A percentile compares a stretch with the other conserved stretches of the same genome.
These are phyloP conservation scores for Linum lewisii DNA, from an alignment of 345 rosid genomes.

Conservation along the genomic window DNA sequence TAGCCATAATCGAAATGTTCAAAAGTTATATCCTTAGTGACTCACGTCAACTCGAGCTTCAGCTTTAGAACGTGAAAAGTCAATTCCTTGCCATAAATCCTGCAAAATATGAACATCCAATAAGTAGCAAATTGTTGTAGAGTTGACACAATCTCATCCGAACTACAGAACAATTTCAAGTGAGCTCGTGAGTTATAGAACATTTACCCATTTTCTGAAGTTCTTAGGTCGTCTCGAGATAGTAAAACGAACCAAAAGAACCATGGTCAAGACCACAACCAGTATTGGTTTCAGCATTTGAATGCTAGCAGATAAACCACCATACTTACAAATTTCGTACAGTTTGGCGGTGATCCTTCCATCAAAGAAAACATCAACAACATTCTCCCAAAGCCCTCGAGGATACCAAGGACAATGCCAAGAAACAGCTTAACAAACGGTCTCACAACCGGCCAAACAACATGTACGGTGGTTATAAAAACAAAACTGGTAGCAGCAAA, in stretches of 20 bases:
- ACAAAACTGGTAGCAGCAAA: slow-evolving; percentile 79
- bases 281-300: slow-evolving; percentile 69
- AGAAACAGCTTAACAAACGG: slow-evolving; percentile 61
- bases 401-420: slow-evolving; percentile 39
- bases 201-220: slow-evolving; percentile 87
- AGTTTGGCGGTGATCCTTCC: slow-evolving; percentile 63
- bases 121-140: slow-evolving; percentile 9
- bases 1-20: not conserved
- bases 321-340: slow-evolving; percentile 56
- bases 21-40: slow-evolving; percentile 10
- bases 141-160: not conserved
- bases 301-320: slow-evolving; percentile 72
- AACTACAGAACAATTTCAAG: not conserved
- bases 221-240: slow-evolving; percentile 89
- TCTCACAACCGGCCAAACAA: slow-evolving; percentile 69
- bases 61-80: slow-evolving; percentile 91
- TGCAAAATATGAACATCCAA: slow-evolving; percentile 23
- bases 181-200: slow-evolving; percentile 10
- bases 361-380: slow-evolving; percentile 48
- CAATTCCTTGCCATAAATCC: slow-evolving; percentile 97
- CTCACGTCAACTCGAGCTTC: slow-evolving; percentile 98
- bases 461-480: slow-evolving; percentile 59
- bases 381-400: slow-evolving; percentile 56
- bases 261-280: slow-evolving; percentile 72
- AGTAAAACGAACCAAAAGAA: slow-evolving; percentile 81